phyloP scores from a whole-genome alignment of 2,329 filamentous ascomycete genomes.

The Apiospora sp. region DNA sequence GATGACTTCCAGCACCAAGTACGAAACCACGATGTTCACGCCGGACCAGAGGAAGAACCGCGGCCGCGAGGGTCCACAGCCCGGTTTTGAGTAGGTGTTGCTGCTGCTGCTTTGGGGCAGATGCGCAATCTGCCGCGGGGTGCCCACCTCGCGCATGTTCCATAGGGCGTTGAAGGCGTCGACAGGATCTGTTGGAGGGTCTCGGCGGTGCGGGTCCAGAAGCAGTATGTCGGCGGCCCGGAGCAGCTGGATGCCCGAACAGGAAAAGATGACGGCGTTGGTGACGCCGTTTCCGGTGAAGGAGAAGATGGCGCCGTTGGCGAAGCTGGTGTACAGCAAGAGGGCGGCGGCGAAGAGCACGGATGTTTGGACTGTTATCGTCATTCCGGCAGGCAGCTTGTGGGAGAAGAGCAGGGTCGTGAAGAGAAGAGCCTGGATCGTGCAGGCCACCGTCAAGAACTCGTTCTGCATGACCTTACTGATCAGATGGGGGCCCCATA shows the following conservation, averaged over 20 bases:
- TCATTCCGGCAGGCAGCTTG: too few species aligned
- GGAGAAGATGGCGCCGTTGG: background rate
- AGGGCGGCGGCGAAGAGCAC: background rate
- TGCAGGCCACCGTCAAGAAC: background rate
- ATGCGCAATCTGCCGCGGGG: background rate
- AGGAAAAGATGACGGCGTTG: background rate
- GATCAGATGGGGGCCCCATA: background rate
- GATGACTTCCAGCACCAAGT: background rate
- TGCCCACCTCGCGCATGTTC: constrained; percentile 14
- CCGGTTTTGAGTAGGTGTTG: background rate
- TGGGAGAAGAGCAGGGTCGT: background rate
- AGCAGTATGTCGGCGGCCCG: background rate
- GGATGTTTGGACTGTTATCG: background rate
- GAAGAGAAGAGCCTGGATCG: background rate
- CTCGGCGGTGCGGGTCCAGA: background rate
- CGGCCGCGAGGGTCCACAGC: background rate
- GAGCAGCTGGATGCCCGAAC: background rate
- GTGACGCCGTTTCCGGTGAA: constrained; percentile 7
- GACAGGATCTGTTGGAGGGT: background rate
- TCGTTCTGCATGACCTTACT: background rate
- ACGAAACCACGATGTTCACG: background rate
- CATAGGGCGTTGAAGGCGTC: constrained; percentile 12
- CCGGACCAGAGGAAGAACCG: background rate
- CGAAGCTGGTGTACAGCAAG: background rate
- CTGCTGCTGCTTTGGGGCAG: background rate